Base-by-base conservation (phyloP, 164 flowering plant genomes). In the Protea cynaroides region DNA sequence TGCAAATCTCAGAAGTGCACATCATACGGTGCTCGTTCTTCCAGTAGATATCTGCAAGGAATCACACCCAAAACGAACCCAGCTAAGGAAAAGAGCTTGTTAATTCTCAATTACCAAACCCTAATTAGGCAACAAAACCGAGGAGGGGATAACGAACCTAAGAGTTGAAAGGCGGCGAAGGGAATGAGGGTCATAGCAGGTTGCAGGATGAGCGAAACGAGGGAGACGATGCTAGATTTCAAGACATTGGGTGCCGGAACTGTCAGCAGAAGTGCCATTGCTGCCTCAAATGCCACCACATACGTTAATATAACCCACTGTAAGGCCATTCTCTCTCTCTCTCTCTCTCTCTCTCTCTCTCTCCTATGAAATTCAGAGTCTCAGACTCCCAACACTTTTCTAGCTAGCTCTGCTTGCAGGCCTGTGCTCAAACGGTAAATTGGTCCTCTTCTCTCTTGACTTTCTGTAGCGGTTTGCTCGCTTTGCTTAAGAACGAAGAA, bases 201-300 rank as follows among this genome's bases (percentile, higher is more conserved):
- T 68, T 79, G 92, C 12, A 91, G 86, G 51, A 78, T 38, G 44
- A 87, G 81, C 1, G 96, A 86, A 18, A 83, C 52, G 29, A 89
- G 82, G 13, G 97, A 82, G n/a, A 83, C 88, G 71, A 94, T 34
- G 1, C 80, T 87, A 11, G 84, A 69, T 72, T 79, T 89, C 46
- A 94, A 1, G 62, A 81, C 68, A 65, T 80, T 89, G 0, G 99
- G 99, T 4, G 82, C 66, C 0, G 99, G 97, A 29, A 91, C 62
- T 0, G 96, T 91, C 13, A 91, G 58, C 22, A 89, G 65, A 34
- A 88, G 22, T 0, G 91, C 89, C 0, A 89, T 9, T 14, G 69
- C 93, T 1, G 86, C 93, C 75, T 94, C 96, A 0, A 80, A 93
- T 11, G 97, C 99, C 29, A 91, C 99, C 23, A 85, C 79, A 76